Conservation (phyloP, 2,329 filamentous ascomycete genomes). For the Ophiostoma sp. region DNA sequence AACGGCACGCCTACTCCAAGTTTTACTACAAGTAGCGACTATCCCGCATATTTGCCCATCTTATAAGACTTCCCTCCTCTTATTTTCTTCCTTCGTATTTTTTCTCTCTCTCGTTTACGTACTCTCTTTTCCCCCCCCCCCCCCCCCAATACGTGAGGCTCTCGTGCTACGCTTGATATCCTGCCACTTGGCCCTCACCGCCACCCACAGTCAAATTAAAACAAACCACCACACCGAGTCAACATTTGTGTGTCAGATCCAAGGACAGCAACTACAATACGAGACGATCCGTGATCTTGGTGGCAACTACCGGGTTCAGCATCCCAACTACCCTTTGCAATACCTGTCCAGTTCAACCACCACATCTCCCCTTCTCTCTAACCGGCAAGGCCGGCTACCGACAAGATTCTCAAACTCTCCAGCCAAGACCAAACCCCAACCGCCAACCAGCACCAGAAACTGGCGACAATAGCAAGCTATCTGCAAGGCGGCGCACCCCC, state of each 20-base stretch:
- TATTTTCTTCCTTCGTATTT: background rate
- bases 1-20: background rate
- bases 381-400: conserved; percentile 10
- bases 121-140: background rate
- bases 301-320: background rate
- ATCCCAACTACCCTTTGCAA: background rate
- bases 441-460: conserved; percentile 5
- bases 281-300: background rate
- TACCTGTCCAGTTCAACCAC: background rate
- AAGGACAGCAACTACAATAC: conserved; percentile 1
- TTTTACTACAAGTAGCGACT: background rate
- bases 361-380: background rate
- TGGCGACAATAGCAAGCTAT: conserved; percentile 11
- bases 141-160: background rate
- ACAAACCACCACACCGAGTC: background rate
- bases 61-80: background rate
- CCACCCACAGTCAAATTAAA: background rate
- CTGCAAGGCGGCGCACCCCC: conserved; percentile 10
- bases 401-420: conserved; percentile 7
- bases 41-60: background rate
- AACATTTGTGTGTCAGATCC: background rate
- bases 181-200: background rate
- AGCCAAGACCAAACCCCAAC: conserved; percentile 4
- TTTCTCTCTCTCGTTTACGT: background rate
- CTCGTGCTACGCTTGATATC: background rate